Evolutionary conservation across 495 filamentous ascomycete genomes (phyloP).

Genomic region (Cryomyces minteri): DNA sequence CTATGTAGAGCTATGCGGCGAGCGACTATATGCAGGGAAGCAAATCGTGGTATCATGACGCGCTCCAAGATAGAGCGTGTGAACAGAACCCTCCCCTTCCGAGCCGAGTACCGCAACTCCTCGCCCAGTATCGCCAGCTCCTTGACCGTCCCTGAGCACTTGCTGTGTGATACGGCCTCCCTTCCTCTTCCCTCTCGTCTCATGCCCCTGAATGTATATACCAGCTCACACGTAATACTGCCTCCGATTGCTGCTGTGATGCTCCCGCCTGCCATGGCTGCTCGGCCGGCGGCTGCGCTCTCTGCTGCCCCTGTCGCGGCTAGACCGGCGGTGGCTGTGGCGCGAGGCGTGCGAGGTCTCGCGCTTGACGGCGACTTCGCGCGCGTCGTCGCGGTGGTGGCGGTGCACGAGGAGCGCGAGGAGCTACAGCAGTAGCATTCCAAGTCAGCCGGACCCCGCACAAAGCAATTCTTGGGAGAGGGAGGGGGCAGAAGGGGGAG

Average conservation of each 20-base stretch:
- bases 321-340: slow-evolving; percentile 13
- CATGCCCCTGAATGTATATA: neutral
- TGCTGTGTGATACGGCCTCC: too few relatives aligned
- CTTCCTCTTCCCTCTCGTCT: neutral
- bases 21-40: too few relatives aligned
- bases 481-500: neutral
- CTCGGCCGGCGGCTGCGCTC: slow-evolving; percentile 7
- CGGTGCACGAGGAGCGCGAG: slow-evolving; percentile 22
- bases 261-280: slow-evolving; percentile 4
- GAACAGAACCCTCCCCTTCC: too few relatives aligned
- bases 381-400: slow-evolving; percentile 15
- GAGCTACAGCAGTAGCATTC: slow-evolving; percentile 7
- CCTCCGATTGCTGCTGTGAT: slow-evolving; percentile 5
- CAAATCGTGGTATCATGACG: too few relatives aligned
- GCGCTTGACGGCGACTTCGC: slow-evolving; percentile 17
- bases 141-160: too few relatives aligned
- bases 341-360: slow-evolving; percentile 13
- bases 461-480: neutral
- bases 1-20: too few relatives aligned
- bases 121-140: too few relatives aligned
- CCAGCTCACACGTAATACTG: slow-evolving; percentile 8
- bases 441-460: neutral
- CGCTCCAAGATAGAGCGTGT: too few relatives aligned
- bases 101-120: too few relatives aligned
- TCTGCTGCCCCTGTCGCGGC: slow-evolving; percentile 9